These are phyloP conservation scores for Epithemia pelagica DNA, from an alignment of 108 stramenopile genomes.

Conservation along the genomic window DNA sequence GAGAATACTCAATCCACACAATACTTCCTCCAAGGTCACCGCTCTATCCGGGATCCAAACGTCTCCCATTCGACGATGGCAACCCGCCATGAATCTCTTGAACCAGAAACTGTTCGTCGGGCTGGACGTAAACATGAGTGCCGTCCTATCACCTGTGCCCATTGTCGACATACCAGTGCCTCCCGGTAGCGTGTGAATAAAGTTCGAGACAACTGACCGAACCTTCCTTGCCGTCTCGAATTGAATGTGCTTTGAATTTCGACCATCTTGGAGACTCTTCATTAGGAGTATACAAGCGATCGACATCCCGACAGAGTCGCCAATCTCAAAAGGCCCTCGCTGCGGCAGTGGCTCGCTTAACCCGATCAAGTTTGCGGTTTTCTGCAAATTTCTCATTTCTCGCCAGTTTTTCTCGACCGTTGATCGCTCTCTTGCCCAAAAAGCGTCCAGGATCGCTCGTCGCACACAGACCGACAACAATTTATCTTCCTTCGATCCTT, in stretches of 20 bases:
- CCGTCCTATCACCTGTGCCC: background rate
- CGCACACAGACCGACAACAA: background rate
- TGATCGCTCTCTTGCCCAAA: background rate
- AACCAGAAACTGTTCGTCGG: conserved; percentile 5
- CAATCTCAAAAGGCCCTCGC: background rate
- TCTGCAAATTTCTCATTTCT: no score
- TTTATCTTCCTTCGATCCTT: background rate
- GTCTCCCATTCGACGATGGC: background rate
- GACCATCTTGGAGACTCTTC: background rate
- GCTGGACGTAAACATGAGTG: background rate
- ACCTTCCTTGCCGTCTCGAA: background rate
- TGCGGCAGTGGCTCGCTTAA: background rate
- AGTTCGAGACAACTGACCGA: background rate
- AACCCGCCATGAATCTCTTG: background rate
- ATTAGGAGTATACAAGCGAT: background rate
- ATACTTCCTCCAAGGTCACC: conserved; percentile 3
- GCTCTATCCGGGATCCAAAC: background rate
- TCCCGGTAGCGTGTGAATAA: background rate
- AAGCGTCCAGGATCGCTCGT: background rate
- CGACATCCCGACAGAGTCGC: background rate
- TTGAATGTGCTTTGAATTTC: background rate
- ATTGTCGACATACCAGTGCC: background rate
- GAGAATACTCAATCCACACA: background rate
- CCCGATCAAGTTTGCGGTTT: no score
- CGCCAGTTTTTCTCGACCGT: background rate